Evolutionary conservation across 345 rosid genomes (phyloP).

Genomic region (Adansonia digitata): DNA sequence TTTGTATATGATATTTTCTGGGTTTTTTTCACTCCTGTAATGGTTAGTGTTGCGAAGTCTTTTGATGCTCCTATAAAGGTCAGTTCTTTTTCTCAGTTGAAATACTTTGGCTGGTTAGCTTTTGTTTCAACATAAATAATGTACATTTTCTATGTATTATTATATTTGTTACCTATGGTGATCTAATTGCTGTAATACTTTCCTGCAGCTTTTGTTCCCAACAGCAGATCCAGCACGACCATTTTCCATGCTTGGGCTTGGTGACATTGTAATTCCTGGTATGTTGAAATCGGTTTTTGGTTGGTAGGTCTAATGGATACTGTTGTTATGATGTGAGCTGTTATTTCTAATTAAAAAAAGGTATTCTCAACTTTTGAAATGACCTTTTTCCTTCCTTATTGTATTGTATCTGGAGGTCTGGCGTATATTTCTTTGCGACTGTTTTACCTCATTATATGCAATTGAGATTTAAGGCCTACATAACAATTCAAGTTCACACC

Average conservation of each 20-base stretch:
- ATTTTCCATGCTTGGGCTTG: slow-evolving; percentile 99
- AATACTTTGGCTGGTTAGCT: background rate
- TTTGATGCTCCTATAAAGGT: slow-evolving; percentile 99
- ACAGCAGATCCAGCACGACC: slow-evolving; percentile 72
- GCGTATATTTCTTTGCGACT: background rate
- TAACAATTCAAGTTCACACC: background rate
- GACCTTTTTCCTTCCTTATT: background rate
- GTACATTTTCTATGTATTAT: background rate
- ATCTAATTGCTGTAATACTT: background rate
- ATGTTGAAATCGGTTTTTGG: slow-evolving; percentile 15
- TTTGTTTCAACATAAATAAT: background rate
- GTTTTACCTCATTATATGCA: background rate
- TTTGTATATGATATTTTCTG: slow-evolving; percentile 96
- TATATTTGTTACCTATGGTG: background rate
- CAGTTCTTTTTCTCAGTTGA: slow-evolving; percentile 22
- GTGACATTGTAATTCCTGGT: slow-evolving; percentile 99
- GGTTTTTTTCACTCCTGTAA: slow-evolving; percentile 99
- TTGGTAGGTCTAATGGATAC: slow-evolving; percentile 2
- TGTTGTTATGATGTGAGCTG: background rate
- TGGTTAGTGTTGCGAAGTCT: slow-evolving; percentile 99
- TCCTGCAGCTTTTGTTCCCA: slow-evolving; percentile 85
- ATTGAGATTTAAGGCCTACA: background rate
- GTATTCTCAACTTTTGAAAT: background rate
- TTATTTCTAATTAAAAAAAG: background rate
- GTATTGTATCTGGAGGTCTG: background rate